Evolutionary conservation across 257 asterid genomes (phyloP), one percentile per base, ranked within the genome.

Genomic region (Primulina eburnea): DNA sequence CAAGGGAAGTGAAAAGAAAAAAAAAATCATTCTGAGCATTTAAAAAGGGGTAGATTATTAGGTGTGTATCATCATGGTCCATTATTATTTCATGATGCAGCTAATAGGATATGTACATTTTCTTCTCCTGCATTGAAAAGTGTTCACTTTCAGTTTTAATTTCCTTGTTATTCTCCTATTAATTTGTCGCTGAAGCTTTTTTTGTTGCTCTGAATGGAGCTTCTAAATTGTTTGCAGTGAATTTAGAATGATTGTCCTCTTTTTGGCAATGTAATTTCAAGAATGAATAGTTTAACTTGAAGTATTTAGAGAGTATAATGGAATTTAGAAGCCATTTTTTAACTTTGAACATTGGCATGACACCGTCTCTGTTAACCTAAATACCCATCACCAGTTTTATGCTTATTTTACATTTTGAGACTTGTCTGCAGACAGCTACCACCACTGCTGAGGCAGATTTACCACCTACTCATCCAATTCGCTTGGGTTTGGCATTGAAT

Each of bases 391-490:
- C 28, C 58, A 6, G 69, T 29, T 72, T 32, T 71, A 55, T 82
- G 70, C 64, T 70, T 11, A 60, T 57, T 67, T 55, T 71, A 80
- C 65, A 30, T 61, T 58, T 64, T 71, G 67, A 69, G 17, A 71
- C 69, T 60, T 75, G 68, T 67, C 70, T 75, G 78, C 83, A 91
- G 97, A 24, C 81, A 47, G 97, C 97, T 33, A 91, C 95, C 67
- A 79, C 82, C 38, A 62, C 87, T 64, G 95, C 97, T 21, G 96
- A 87, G 77, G 82, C 92, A 58, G 96, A 86, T 62, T 77, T 92
- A 65, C 86, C 96, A 59, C 95, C 97, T 33, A 92, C 97, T 4
- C 96, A 92, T 77, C 96, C 97, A 52, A 89, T 92, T 79, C 90
- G 97, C 40, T 59, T 92, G 95, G 97, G 97, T 6, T 73, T 92